Evolutionary conservation across 495 filamentous ascomycete genomes (phyloP).

Genomic region (Aspergillus bertholletiae): DNA sequence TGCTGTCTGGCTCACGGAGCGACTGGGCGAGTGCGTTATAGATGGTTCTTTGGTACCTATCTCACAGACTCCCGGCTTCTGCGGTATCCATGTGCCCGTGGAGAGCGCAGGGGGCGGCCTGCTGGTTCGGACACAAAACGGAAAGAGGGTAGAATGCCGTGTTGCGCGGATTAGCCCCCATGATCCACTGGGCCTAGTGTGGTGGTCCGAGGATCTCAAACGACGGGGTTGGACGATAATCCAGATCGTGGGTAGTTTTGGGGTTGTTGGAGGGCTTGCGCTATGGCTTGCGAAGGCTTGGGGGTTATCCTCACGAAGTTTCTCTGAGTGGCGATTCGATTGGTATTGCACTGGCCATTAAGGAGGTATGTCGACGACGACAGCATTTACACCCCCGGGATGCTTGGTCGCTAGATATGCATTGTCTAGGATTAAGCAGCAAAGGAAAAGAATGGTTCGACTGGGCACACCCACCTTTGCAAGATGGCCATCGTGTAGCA

Average conservation of each 20-base stretch:
- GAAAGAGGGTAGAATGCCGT: constrained; percentile 22
- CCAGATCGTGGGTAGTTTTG: constrained; percentile 74
- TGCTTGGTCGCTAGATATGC: background rate
- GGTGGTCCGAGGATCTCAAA: constrained; percentile 65
- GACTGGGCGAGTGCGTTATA: constrained; percentile 67
- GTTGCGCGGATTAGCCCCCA: constrained; percentile 43
- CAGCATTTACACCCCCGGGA: background rate
- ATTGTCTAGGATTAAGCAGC: background rate
- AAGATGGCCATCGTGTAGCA: background rate
- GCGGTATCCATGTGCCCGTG: constrained; percentile 17
- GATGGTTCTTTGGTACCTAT: constrained; percentile 65
- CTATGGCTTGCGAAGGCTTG: constrained; percentile 56
- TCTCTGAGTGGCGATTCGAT: constrained; percentile 38
- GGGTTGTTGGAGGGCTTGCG: constrained; percentile 69
- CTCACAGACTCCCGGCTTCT: constrained; percentile 33
- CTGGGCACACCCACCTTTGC: too few relatives aligned
- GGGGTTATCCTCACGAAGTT: constrained; percentile 34
- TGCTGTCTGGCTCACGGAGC: constrained; percentile 74
- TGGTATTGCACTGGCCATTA: constrained; percentile 19
- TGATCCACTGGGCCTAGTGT: constrained; percentile 75
- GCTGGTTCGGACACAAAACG: constrained; percentile 22
- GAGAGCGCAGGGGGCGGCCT: constrained; percentile 21
- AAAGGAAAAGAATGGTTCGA: background rate
- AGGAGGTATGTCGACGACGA: background rate
- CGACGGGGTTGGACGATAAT: constrained; percentile 64